These are phyloP conservation scores for Phytophthora sp. DNA, from an alignment of 352 stramenopile species.

Conservation along the genomic window DNA sequence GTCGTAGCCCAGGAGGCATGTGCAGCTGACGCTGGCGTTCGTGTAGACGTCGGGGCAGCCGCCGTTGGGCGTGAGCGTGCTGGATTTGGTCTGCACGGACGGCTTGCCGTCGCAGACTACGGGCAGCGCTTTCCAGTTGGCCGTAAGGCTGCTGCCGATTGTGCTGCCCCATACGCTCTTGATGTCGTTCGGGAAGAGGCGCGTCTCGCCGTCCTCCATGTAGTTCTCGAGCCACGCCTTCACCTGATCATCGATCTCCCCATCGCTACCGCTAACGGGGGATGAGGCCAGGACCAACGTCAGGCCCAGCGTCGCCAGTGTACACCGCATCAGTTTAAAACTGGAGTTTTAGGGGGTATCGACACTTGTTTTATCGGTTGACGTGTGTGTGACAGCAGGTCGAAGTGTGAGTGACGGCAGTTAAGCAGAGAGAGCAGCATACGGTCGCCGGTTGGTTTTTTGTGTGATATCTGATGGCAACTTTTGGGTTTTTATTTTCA, in stretches of 20 bases:
- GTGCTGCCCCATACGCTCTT: conserved; percentile 57
- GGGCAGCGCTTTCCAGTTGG: conserved; percentile 60
- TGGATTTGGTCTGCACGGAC: conserved; percentile 56
- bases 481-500: conserved; percentile 1
- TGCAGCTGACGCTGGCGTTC: conserved; percentile 56
- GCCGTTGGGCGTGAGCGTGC: conserved; percentile 47
- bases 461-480: conserved; percentile 20
- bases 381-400: neutral
- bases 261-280: conserved; percentile 14
- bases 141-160: conserved; percentile 54
- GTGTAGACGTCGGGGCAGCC: conserved; percentile 55
- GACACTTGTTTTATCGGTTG: neutral
- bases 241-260: conserved; percentile 48
- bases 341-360: no score
- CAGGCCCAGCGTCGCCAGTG: conserved; percentile 13
- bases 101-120: conserved; percentile 55
- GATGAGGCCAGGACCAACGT: conserved; percentile 1
- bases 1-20: conserved; percentile 54
- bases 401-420: conserved; percentile 20
- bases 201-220: conserved; percentile 57
- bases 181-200: conserved; percentile 64
- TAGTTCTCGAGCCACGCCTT: conserved; percentile 61
- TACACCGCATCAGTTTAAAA: conserved; percentile 13
- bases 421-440: conserved; percentile 20
- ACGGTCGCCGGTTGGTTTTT: conserved; percentile 16